These are phyloP conservation scores for Farysia itapuensis DNA, from an alignment of 1,284 basidiomycete species.

Conservation along the genomic window DNA sequence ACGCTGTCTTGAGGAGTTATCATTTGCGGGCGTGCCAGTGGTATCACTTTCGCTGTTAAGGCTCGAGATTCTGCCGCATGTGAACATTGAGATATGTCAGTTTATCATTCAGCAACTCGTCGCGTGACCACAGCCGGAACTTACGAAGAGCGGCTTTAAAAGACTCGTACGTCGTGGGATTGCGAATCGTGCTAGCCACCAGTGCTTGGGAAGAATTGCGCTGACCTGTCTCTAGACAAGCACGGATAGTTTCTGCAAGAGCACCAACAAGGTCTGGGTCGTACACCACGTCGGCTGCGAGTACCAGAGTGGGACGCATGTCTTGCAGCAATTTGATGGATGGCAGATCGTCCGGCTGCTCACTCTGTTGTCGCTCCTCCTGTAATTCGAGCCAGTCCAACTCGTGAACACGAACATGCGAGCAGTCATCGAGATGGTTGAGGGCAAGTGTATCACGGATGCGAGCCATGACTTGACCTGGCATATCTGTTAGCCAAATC, in stretches of 20 bases:
- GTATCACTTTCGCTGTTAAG: neutral
- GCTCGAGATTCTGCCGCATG: no score
- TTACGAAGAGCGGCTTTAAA: conserved; percentile 26
- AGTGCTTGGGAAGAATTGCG: conserved; percentile 12
- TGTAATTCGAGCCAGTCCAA: conserved; percentile 39
- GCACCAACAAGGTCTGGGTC: conserved; percentile 35
- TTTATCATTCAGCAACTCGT: no score
- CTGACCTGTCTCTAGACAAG: conserved; percentile 11
- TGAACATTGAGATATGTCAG: no score
- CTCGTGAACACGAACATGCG: conserved; percentile 6
- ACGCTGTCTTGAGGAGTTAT: neutral
- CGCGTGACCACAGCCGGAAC: no score
- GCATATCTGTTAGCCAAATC: conserved; percentile 28
- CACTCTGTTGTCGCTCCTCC: conserved; percentile 26
- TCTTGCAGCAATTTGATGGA: conserved; percentile 19
- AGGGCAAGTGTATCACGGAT: conserved; percentile 15
- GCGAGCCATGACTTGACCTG: conserved; percentile 26
- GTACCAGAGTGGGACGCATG: conserved; percentile 24
- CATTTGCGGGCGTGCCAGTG: neutral
- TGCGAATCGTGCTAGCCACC: conserved; percentile 36
- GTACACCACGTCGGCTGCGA: conserved; percentile 42
- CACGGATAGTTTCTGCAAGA: conserved; percentile 26
- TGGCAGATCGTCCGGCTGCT: conserved; percentile 26
- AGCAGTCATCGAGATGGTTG: conserved; percentile 7
- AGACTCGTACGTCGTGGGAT: conserved; percentile 17